Base-by-base conservation (phyloP, 441 rosid genomes). In the Melastoma candidum region DNA sequence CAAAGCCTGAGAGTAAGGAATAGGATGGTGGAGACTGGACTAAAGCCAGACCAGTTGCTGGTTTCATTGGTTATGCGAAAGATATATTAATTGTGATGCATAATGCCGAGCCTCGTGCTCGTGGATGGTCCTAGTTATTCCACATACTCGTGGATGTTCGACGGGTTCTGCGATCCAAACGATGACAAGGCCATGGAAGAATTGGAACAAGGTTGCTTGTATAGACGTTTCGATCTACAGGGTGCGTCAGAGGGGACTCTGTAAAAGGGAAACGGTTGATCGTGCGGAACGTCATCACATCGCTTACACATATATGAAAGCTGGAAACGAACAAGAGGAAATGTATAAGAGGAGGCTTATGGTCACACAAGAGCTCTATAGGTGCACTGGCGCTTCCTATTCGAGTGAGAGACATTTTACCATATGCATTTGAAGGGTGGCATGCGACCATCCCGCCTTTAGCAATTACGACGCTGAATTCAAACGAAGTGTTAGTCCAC, bases 121-220 rank as follows among this genome's bases (percentile, higher is more conserved):
- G 1, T 17, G 22, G 22, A 17, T 44, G 67, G 81, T 59, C 97
- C 98, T 46, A 78, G 94, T 66, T 85, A 77, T 60, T 73, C 78
- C 63, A 72, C 86, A 2, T 88, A 88, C 68, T 78, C 84, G 0
- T 88, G 95, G 95, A 73, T 92, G 39, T 79, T 92, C 13, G 97
- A 88, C 74, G 73, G 85, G 49, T 81, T 80, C 47, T 76, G 83
- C 51, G 58, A 69, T 58, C 80, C 70, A 65, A 59, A 66, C 29
- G 76, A 77, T 53, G 85, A 70, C 60, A 82, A 72, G 22, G 76
- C 59, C 29, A 68, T 84, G 0, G 80, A 79, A 50, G 95, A 85
- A 57, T 69, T 88, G 65, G 68, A 54, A 51, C 61, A 79, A 78
- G 76, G 87, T 88, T 54, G 58, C 82, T 47, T 71, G 63, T 53